Percentiles rank a stretch among this genome's conserved stretches.
These are phyloP conservation scores for Sinapis alba DNA, from an alignment of 441 rosid genomes.

Conservation along the genomic window DNA sequence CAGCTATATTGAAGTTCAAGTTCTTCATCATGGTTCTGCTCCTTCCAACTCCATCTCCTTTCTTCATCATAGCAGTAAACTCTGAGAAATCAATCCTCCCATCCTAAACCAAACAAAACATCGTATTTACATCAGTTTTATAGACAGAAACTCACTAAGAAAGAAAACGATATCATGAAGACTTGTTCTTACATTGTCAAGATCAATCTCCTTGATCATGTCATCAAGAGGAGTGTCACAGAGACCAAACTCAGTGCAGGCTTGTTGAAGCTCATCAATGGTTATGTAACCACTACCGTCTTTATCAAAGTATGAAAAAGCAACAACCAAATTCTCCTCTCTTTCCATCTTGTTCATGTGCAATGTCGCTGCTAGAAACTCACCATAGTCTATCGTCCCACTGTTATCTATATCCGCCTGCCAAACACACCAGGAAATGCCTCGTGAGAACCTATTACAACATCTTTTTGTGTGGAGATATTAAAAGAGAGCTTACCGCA, in stretches of 20 bases:
- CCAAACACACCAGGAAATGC: slow-evolving; percentile 3
- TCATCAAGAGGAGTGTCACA: slow-evolving; percentile 6
- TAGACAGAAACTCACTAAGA: background rate
- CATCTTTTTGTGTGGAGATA: background rate
- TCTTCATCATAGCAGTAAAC: slow-evolving; percentile 8
- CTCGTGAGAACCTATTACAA: background rate
- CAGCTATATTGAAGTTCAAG: slow-evolving; percentile 6
- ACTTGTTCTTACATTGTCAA: background rate
- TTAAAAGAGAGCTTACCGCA: background rate
- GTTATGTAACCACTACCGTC: background rate
- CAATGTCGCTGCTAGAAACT: slow-evolving; percentile 86
- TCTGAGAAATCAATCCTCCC: slow-evolving; percentile 8
- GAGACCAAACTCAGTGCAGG: slow-evolving; percentile 5
- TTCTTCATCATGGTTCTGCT: slow-evolving; percentile 3
- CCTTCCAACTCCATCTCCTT: slow-evolving; percentile 7
- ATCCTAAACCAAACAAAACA: background rate
- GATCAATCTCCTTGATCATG: slow-evolving; percentile 9
- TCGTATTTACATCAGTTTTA: background rate
- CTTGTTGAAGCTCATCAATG: background rate
- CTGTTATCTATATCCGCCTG: slow-evolving; percentile 93
- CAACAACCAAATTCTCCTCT: slow-evolving; percentile 3
- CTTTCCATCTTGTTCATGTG: slow-evolving; percentile 74
- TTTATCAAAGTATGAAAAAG: background rate
- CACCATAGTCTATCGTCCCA: slow-evolving; percentile 91
- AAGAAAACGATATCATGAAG: background rate